phyloP scores from a whole-genome alignment of 1,284 basidiomycete species.

The Stereum hirsutum region DNA sequence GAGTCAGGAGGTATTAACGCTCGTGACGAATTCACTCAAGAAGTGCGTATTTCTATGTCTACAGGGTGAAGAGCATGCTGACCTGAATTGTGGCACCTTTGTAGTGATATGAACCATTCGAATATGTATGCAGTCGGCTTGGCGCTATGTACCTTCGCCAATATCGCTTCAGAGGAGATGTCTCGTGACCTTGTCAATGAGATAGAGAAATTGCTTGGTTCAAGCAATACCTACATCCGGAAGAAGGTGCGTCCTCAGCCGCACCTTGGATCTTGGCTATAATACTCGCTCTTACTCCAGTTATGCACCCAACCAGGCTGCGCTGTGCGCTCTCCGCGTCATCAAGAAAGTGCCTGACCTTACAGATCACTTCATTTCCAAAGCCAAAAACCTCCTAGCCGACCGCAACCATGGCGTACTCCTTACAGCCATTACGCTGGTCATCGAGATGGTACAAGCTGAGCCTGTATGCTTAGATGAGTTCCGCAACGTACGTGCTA shows the following conservation, averaged over 20 bases:
- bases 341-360: constrained; percentile 97
- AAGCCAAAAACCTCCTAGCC: constrained; percentile 85
- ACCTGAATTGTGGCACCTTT: not conserved
- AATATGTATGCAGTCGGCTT: constrained; percentile 99
- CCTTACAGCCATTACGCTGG: constrained; percentile 88
- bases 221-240: constrained; percentile 97
- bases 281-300: too few relatives aligned
- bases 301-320: constrained; percentile 71
- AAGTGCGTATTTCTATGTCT: constrained; percentile 56
- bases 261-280: too few relatives aligned
- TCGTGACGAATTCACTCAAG: constrained; percentile 98
- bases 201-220: constrained; percentile 95
- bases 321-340: constrained; percentile 93
- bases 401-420: constrained; percentile 98
- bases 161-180: constrained; percentile 99
- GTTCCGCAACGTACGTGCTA: constrained; percentile 78
- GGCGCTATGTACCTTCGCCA: constrained; percentile 96
- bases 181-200: constrained; percentile 94
- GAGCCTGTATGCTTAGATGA: constrained; percentile 72
- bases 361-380: constrained; percentile 85
- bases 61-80: constrained; percentile 7
- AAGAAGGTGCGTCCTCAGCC: constrained; percentile 71
- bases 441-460: constrained; percentile 88
- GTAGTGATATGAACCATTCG: constrained; percentile 99
- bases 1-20: constrained; percentile 94